Percentiles rank a stretch among this genome's conserved stretches.
phyloP scores from a whole-genome alignment of 805 yeast genomes.

The Kluyveromyces nonfermentans region DNA sequence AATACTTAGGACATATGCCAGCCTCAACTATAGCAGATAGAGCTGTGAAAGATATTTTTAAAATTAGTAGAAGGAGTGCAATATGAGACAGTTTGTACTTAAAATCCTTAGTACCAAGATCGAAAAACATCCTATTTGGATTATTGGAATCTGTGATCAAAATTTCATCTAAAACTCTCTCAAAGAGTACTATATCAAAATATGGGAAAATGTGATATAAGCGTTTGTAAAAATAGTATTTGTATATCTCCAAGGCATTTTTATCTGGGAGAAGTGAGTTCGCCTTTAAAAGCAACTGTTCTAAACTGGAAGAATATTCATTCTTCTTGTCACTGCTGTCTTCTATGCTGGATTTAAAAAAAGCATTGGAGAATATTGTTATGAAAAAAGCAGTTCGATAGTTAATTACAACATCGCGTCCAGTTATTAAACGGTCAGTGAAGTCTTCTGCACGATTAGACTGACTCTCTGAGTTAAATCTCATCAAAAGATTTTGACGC shows the following conservation, averaged over 20 bases:
- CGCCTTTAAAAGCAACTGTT: not conserved
- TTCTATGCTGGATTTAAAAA: constrained; percentile 2
- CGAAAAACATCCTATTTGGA: not conserved
- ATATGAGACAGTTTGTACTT: constrained; percentile 4
- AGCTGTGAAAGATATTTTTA: constrained; percentile 4
- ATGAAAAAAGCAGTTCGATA: constrained; percentile 1
- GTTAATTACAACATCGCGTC: constrained; percentile 1
- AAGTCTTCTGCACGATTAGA: constrained; percentile 1
- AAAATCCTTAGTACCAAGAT: constrained; percentile 4
- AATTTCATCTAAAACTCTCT: constrained; percentile 3
- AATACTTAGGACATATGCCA: not conserved
- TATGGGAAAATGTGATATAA: constrained; percentile 4
- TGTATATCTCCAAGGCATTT: not conserved
- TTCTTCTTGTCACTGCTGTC: not conserved
- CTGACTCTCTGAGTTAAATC: not conserved
- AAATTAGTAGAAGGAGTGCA: constrained; percentile 4
- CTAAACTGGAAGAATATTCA: constrained; percentile 2
- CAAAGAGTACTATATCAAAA: constrained; percentile 5
- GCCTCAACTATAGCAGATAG: not conserved
- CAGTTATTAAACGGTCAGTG: constrained; percentile 1
- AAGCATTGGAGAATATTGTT: not conserved
- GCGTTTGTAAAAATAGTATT: constrained; percentile 2
- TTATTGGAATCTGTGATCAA: constrained; percentile 1
- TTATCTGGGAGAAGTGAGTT: constrained; percentile 2
- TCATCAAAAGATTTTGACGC: constrained; percentile 1